Conservation (phyloP, 2,329 filamentous ascomycete genomes). For the Fusarium sp. region DNA sequence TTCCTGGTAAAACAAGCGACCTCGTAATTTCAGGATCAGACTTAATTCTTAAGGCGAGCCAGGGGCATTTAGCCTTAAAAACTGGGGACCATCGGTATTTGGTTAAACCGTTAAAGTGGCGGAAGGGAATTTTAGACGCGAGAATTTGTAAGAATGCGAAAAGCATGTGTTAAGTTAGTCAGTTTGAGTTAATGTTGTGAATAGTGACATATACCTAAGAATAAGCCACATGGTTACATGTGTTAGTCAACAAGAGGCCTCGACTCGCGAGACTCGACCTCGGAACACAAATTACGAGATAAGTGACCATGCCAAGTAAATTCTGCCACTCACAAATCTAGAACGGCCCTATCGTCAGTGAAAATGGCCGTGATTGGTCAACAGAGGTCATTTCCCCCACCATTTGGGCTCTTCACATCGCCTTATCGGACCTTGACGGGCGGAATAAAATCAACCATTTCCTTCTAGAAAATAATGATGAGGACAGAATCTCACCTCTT, state of each 20-base stretch:
- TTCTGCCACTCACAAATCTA: slow-evolving; percentile 21
- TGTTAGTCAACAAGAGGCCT: not conserved
- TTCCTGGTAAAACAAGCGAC: slow-evolving; percentile 11
- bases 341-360: slow-evolving; percentile 15
- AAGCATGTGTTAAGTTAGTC: not conserved
- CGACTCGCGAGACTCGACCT: not conserved
- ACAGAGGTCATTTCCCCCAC: not conserved
- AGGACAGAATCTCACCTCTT: slow-evolving; percentile 13
- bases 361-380: slow-evolving; percentile 6
- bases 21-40: slow-evolving; percentile 23
- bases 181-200: not conserved
- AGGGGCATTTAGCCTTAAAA: slow-evolving; percentile 27
- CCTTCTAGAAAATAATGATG: slow-evolving; percentile 5
- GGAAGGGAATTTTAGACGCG: not conserved
- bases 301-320: slow-evolving; percentile 2
- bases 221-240: not conserved
- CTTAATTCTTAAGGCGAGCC: not conserved
- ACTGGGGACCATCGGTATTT: slow-evolving; percentile 8
- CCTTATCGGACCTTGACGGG: slow-evolving; percentile 22
- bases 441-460: slow-evolving; percentile 24
- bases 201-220: not conserved
- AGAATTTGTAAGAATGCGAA: not conserved
- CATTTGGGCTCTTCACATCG: slow-evolving; percentile 14
- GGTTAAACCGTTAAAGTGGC: not conserved
- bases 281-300: slow-evolving; percentile 13